Conservation (phyloP, 257 asterid genomes). For the Lycium barbarum region DNA sequence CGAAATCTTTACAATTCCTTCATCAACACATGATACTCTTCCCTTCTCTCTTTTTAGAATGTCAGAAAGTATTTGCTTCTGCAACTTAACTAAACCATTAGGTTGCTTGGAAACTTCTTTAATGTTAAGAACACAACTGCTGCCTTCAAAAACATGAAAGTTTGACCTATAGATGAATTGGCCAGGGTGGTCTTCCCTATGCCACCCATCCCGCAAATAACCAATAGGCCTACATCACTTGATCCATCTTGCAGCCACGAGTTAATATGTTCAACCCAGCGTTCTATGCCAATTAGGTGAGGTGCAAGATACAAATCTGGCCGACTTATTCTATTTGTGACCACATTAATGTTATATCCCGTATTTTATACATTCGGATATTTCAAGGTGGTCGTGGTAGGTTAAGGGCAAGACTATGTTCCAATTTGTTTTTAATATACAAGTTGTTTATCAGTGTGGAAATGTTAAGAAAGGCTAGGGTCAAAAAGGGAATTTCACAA, state of each 20-base stretch:
- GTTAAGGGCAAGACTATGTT: no score
- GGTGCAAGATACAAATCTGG: neutral
- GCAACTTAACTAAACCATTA: slow-evolving; percentile 33
- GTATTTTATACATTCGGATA: no score
- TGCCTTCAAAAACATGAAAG: slow-evolving; percentile 19
- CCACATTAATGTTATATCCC: neutral
- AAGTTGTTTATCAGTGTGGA: no score
- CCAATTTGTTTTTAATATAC: no score
- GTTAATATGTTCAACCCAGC: slow-evolving; percentile 21
- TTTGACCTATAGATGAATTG: slow-evolving; percentile 33
- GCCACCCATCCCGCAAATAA: slow-evolving; percentile 33
- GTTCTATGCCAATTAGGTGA: slow-evolving; percentile 22
- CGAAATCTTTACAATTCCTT: slow-evolving; percentile 34
- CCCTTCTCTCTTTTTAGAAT: slow-evolving; percentile 27
- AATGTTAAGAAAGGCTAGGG: no score
- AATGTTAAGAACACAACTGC: slow-evolving; percentile 36
- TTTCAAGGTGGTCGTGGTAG: rapidly evolving
- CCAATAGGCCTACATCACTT: slow-evolving; percentile 6
- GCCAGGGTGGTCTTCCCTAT: slow-evolving; percentile 41
- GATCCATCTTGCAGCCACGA: slow-evolving; percentile 35
- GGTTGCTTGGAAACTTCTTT: slow-evolving; percentile 28
- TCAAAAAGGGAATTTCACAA: no score
- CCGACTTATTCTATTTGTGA: slow-evolving; percentile 7
- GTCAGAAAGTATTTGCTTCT: slow-evolving; percentile 32
- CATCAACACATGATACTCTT: slow-evolving; percentile 31